Conservation (phyloP, 2,329 filamentous ascomycete genomes). For the Aspergillus tamarii region DNA sequence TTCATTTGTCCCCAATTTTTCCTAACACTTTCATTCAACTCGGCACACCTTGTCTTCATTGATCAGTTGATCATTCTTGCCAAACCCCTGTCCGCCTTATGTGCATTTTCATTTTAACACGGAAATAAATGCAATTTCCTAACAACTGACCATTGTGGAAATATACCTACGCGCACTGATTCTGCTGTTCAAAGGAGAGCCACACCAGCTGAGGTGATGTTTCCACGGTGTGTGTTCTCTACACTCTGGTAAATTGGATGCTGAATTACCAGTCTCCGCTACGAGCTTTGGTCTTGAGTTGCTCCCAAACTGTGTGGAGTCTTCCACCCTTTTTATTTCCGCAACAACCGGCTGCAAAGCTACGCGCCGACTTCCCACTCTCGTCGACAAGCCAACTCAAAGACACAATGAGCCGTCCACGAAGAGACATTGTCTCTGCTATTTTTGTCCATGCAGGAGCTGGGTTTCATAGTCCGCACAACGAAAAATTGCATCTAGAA, state of each 20-base stretch:
- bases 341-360: conserved; percentile 1
- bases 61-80: not conserved
- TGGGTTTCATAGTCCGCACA: conserved; percentile 86
- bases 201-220: not conserved
- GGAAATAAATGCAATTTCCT: not conserved
- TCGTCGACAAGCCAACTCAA: not conserved
- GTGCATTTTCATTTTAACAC: not conserved
- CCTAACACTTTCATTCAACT: not conserved
- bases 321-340: conserved; percentile 1
- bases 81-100: not conserved
- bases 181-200: not conserved
- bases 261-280: not conserved
- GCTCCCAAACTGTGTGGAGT: conserved; percentile 3
- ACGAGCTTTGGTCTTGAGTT: conserved; percentile 5
- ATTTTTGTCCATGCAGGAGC: conserved; percentile 97
- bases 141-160: not conserved
- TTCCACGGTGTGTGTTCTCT: not conserved
- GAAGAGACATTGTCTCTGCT: conserved; percentile 62
- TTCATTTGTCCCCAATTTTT: not conserved
- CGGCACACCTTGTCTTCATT: not conserved
- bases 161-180: not conserved
- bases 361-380: conserved; percentile 1
- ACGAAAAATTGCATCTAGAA: conserved; percentile 80
- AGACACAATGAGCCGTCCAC: conserved; percentile 37
- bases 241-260: not conserved